Evolutionary conservation across 1,284 basidiomycete genomes (phyloP), one percentile per base, ranked within the genome.

Genomic region (Pyrrhoderma lamaoense): DNA sequence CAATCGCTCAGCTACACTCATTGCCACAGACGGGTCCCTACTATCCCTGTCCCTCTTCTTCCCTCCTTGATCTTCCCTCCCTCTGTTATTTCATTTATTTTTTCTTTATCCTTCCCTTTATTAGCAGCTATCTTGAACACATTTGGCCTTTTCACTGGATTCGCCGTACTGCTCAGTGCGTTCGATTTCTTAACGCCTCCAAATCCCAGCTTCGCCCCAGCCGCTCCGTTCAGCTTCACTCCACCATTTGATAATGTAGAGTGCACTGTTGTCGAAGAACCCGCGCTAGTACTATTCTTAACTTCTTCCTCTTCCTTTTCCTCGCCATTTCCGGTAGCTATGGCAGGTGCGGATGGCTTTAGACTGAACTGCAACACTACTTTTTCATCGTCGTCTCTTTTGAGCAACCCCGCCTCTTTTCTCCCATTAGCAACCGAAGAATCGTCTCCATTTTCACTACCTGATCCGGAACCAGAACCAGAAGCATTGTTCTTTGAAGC

Each of bases 401-500:
- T 82, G 42, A 93, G 68, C 0, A 79, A 85, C 55, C 77, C 75
- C 51, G 79, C 79, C 16, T 66, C 72, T 2, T 70, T 69, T 25
- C 56, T 31, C 18, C 53, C 56, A 18, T 60, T 55, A 14, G 54
- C 61, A 34, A 59, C 61, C 22, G 59, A 62, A 11, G 9, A 45
- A 42, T 14, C 22, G 27, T 11, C 37, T 19, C 31, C 39, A 7
- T 8, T 39, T 57, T 58, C 52, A 51, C 62, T 45, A 23, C 53
- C 48, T 38, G 44, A 27, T 50, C 49, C 51, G 57, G 57, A 47
- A 45, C 70, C 67, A 22, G 67, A 67, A 27, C 64, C 67, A 0
- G 96, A 91, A 91, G 53, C 99, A 98, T 71, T 99, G 95, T 61
- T 97, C 93, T 99, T 88, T 55, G 93, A 5, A 51, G 62, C 46